Evolutionary conservation across 345 rosid genomes (phyloP).

Genomic region (Gossypium arboreum): DNA sequence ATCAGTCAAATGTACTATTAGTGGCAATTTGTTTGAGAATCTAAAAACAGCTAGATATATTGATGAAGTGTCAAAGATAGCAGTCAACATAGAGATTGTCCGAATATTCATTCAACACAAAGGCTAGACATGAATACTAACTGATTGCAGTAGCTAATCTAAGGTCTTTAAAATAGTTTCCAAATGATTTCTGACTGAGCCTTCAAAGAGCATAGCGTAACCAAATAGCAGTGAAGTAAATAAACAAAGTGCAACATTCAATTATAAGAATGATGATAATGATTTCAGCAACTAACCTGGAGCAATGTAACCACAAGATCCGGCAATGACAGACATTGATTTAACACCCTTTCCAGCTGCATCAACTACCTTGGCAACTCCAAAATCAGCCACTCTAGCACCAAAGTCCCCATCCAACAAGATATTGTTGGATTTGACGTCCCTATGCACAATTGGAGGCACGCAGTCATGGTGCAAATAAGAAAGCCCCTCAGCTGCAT

Average conservation of each 20-base stretch:
- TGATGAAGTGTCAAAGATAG: not conserved
- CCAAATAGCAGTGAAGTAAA: not conserved
- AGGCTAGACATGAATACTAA: not conserved
- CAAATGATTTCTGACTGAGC: not conserved
- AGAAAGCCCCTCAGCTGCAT: slow-evolving; percentile 94
- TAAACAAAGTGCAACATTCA: not conserved
- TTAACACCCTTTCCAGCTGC: slow-evolving; percentile 60
- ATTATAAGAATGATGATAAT: not conserved
- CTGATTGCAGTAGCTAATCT: not conserved
- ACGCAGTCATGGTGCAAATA: slow-evolving; percentile 95
- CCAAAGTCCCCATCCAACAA: slow-evolving; percentile 83
- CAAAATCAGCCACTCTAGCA: slow-evolving; percentile 95
- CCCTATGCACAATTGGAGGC: slow-evolving; percentile 93
- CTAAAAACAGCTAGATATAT: not conserved
- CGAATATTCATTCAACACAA: not conserved
- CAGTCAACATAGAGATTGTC: not conserved
- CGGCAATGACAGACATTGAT: slow-evolving; percentile 95
- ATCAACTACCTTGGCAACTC: slow-evolving; percentile 85
- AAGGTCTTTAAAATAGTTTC: not conserved
- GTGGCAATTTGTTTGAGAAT: not conserved
- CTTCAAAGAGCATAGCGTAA: not conserved
- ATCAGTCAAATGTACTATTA: no score
- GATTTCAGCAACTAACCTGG: slow-evolving; percentile 60
- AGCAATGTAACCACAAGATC: slow-evolving; percentile 97
- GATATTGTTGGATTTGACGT: slow-evolving; percentile 93